Conservation (phyloP, 495 filamentous ascomycete species). For the Pseudevernia furfuracea region DNA sequence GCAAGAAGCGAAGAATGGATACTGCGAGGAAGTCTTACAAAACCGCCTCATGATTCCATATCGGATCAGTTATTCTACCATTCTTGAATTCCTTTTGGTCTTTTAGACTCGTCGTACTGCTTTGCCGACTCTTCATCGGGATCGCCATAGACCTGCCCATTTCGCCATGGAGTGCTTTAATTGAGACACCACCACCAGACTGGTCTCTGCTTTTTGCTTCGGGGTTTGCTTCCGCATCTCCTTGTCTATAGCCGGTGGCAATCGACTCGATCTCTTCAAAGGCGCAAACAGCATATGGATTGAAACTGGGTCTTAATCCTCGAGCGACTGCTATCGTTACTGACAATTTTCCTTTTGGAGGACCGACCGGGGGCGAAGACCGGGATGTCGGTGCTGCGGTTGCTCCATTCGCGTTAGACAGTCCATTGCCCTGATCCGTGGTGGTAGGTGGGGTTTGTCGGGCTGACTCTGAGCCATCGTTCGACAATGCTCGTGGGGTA, state of each 20-base stretch:
- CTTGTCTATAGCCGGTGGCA: constrained; percentile 67
- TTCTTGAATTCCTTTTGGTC: constrained; percentile 64
- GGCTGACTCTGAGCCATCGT: constrained; percentile 33
- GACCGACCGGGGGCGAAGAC: constrained; percentile 50
- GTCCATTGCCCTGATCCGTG: constrained; percentile 33
- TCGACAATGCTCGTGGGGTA: constrained; percentile 77
- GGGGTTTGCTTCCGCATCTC: constrained; percentile 42
- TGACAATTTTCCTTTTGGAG: constrained; percentile 78
- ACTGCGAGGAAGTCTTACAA: constrained; percentile 53
- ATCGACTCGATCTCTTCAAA: constrained; percentile 97
- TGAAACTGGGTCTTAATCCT: constrained; percentile 68
- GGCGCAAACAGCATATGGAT: constrained; percentile 93
- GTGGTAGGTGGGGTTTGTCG: constrained; percentile 31
- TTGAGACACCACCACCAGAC: constrained; percentile 50
- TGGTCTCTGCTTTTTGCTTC: constrained; percentile 36
- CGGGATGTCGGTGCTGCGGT: constrained; percentile 37
- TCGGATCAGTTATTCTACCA: constrained; percentile 69
- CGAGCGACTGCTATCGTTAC: constrained; percentile 81
- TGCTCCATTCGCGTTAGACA: constrained; percentile 29
- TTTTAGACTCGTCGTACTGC: constrained; percentile 77
- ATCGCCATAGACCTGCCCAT: constrained; percentile 83
- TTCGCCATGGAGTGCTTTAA: constrained; percentile 62
- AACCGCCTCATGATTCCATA: constrained; percentile 90
- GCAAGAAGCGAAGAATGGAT: constrained; percentile 6
- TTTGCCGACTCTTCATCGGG: constrained; percentile 90